A percentile compares a stretch with the other conserved stretches of the same genome.
phyloP scores from a whole-genome alignment of 202 grass and related monocot species.

The Digitaria exilis region DNA sequence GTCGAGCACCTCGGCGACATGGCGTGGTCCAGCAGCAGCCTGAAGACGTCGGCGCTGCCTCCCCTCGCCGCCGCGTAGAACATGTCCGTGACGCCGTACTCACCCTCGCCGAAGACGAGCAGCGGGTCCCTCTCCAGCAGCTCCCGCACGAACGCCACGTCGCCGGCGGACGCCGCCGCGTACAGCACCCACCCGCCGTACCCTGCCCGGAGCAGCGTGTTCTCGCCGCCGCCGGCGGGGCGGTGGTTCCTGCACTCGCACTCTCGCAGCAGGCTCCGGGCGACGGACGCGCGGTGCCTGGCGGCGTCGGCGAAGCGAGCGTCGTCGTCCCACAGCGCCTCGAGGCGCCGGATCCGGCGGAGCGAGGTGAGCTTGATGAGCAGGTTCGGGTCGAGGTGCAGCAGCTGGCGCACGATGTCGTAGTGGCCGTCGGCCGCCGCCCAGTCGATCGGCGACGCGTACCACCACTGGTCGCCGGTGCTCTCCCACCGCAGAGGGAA shows the following conservation, averaged over 20 bases:
- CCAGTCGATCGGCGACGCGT: constrained; percentile 93
- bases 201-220: constrained; percentile 80
- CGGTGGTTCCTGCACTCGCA: constrained; percentile 71
- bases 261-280: constrained; percentile 67
- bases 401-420: constrained; percentile 88
- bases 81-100: constrained; percentile 95
- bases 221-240: constrained; percentile 40
- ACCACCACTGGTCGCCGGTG: constrained; percentile 99
- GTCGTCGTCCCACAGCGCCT: constrained; percentile 95
- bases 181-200: constrained; percentile 98
- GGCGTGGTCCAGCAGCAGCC: constrained; percentile 71
- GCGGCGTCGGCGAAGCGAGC: constrained; percentile 63
- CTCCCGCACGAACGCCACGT: constrained; percentile 64
- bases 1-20: constrained; percentile 65
- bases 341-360: constrained; percentile 86
- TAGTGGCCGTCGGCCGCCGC: constrained; percentile 95
- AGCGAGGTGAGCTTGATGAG: constrained; percentile 98
- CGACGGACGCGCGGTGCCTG: constrained; percentile 58
- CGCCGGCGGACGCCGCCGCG: constrained; percentile 81
- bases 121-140: constrained; percentile 74
- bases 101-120: constrained; percentile 92
- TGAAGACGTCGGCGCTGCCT: constrained; percentile 56
- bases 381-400: constrained; percentile 87
- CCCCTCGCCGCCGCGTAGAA: constrained; percentile 85
- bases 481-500: constrained; percentile 98